phyloP scores from a whole-genome alignment of 176 grass and related monocot species.

The Bromus sterilis region DNA sequence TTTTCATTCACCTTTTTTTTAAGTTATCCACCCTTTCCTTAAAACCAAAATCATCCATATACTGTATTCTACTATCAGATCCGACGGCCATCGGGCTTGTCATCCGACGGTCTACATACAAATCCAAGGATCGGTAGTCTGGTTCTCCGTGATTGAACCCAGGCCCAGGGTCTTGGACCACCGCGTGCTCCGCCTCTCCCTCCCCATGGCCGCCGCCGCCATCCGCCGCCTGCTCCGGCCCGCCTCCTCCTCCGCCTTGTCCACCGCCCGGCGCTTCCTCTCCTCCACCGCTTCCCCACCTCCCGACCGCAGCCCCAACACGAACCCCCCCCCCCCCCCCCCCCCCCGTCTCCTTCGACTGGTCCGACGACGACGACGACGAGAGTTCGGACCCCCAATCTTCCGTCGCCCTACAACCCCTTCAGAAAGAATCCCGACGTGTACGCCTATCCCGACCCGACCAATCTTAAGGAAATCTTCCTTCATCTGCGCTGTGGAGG shows the following conservation, averaged over 20 bases:
- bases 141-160: too few relatives aligned
- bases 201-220: slow-evolving; percentile 6
- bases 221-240: not conserved
- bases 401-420: slow-evolving; percentile 68
- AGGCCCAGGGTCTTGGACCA: not conserved
- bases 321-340: too few relatives aligned
- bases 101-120: too few relatives aligned
- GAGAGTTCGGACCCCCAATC: slow-evolving; percentile 11
- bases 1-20: too few relatives aligned
- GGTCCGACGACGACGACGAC: slow-evolving; percentile 61
- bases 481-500: slow-evolving; percentile 68
- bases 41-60: too few relatives aligned
- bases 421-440: slow-evolving; percentile 61
- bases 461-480: slow-evolving; percentile 81
- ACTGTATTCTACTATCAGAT: too few relatives aligned
- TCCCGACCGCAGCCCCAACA: slow-evolving; percentile 22
- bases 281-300: slow-evolving; percentile 11
- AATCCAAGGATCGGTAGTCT: too few relatives aligned
- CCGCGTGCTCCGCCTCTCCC: not conserved
- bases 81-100: too few relatives aligned
- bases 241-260: not conserved
- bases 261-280: not conserved
- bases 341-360: slow-evolving; percentile 69
- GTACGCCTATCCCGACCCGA: slow-evolving; percentile 41
- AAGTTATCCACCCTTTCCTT: too few relatives aligned